phyloP scores from a whole-genome alignment of 2,329 filamentous ascomycete genomes.

The Talaromyces sp. region DNA sequence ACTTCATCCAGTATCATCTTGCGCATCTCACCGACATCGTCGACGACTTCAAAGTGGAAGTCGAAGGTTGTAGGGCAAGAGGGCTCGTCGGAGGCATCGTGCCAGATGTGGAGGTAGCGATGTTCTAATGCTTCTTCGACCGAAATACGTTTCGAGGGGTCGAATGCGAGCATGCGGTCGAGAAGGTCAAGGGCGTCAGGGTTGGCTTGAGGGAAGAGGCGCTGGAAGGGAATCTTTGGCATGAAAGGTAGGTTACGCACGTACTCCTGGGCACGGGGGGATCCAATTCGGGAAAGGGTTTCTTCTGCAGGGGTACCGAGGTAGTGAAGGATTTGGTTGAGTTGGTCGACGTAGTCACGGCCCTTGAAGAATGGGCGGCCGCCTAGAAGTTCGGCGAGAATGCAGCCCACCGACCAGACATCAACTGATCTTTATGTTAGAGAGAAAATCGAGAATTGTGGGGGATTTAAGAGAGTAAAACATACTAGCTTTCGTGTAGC shows the following conservation, averaged over 20 bases:
- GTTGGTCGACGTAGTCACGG: constrained; percentile 97
- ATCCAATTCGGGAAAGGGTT: constrained; percentile 89
- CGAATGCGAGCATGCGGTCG: constrained; percentile 96
- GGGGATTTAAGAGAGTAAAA: constrained; percentile 33
- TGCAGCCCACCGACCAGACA: constrained; percentile 98
- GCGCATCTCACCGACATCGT: constrained; percentile 93
- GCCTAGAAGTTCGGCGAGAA: constrained; percentile 91
- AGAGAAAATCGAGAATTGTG: constrained; percentile 22
- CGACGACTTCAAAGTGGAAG: constrained; percentile 97
- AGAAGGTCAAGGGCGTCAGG: constrained; percentile 92
- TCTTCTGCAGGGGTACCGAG: constrained; percentile 95
- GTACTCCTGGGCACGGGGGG: constrained; percentile 94
- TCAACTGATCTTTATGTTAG: constrained; percentile 64
- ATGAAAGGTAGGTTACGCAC: constrained; percentile 94
- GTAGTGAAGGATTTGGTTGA: constrained; percentile 98
- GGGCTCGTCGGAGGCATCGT: constrained; percentile 94
- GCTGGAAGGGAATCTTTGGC: constrained; percentile 86
- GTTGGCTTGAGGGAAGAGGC: constrained; percentile 90
- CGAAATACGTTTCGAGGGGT: constrained; percentile 86
- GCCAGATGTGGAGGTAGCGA: constrained; percentile 96
- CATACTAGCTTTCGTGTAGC: constrained; percentile 99
- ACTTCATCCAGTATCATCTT: constrained; percentile 98
- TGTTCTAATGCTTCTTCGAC: constrained; percentile 96
- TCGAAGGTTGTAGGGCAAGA: constrained; percentile 92
- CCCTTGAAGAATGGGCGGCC: constrained; percentile 99